Percentiles rank a stretch among this genome's conserved stretches.
These are phyloP conservation scores for Exsudoporus frostii DNA, from an alignment of 768 basidiomycete genomes.

Conservation along the genomic window DNA sequence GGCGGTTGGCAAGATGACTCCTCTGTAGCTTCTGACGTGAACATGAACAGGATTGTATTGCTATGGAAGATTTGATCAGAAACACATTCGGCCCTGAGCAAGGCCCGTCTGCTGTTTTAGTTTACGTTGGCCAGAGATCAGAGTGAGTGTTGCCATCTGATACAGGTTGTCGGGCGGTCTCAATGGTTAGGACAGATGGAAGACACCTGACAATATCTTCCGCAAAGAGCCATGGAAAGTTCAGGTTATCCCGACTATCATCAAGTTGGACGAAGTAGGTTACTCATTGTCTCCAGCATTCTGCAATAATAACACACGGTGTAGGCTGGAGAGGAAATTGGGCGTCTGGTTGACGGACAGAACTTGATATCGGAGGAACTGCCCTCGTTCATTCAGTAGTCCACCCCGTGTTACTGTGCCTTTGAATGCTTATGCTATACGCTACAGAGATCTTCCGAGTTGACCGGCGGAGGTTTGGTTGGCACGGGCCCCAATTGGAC, in stretches of 20 bases:
- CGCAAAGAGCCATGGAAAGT: slow-evolving; percentile 64
- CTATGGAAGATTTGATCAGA: slow-evolving; percentile 54
- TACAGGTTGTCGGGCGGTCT: background rate
- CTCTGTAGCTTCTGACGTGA: slow-evolving; percentile 6
- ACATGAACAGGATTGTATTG: slow-evolving; percentile 58
- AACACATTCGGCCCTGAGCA: slow-evolving; percentile 44
- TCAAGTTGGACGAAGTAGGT: slow-evolving; percentile 57
- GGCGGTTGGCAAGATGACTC: background rate
- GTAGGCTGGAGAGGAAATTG: slow-evolving; percentile 27
- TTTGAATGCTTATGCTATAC: background rate
- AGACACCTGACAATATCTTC: slow-evolving; percentile 51
- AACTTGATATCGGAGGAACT: slow-evolving; percentile 25
- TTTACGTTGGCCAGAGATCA: slow-evolving; percentile 64
- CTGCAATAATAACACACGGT: background rate
- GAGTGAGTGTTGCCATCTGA: slow-evolving; percentile 44
- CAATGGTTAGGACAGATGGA: slow-evolving; percentile 53
- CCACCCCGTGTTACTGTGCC: background rate
- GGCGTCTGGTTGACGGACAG: slow-evolving; percentile 28
- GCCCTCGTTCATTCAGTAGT: slow-evolving; percentile 18
- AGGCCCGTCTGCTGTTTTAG: slow-evolving; percentile 53
- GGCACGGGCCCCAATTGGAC: background rate
- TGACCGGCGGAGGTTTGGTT: background rate
- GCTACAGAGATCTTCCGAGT: background rate
- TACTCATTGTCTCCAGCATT: slow-evolving; percentile 3
- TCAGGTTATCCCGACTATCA: slow-evolving; percentile 60